A percentile compares a stretch with the other conserved stretches of the same genome.
phyloP scores from a whole-genome alignment of 2,329 filamentous ascomycete species.

The Trichoderma sp. region DNA sequence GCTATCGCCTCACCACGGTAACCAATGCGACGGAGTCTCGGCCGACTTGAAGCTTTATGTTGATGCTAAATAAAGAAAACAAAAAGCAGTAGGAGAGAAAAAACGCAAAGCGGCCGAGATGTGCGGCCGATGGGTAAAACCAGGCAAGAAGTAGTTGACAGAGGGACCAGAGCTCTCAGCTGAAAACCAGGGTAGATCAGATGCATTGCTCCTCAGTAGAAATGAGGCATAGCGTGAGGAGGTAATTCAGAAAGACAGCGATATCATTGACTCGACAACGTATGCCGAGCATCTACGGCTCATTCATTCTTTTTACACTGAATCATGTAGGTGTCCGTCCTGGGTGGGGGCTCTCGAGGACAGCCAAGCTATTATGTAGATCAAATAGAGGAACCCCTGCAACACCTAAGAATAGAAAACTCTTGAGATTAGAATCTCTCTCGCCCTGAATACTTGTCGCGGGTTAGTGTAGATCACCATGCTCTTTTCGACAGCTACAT shows the following conservation, averaged over 20 bases:
- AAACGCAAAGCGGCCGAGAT: background rate
- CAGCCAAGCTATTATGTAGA: background rate
- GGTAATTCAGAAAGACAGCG: background rate
- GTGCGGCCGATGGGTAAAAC: background rate
- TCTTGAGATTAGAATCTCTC: background rate
- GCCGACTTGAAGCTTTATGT: background rate
- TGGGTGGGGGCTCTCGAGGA: background rate
- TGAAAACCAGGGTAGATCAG: background rate
- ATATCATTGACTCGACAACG: background rate
- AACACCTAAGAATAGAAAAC: background rate
- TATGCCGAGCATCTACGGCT: background rate
- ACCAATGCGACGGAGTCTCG: background rate
- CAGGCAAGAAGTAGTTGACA: background rate
- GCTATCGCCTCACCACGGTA: background rate
- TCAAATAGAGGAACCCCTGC: background rate
- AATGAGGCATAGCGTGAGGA: background rate
- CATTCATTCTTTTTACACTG: background rate
- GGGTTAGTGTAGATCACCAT: slow-evolving; percentile 11
- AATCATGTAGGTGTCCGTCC: background rate
- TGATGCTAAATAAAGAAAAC: background rate
- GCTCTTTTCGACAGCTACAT: background rate
- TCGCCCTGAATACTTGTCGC: slow-evolving; percentile 16
- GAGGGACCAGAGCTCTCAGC: background rate
- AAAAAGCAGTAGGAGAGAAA: background rate
- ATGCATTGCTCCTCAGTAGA: background rate